These are phyloP conservation scores for Schizosaccharomyces octosporus DNA, from an alignment of 805 yeast species.

Conservation along the genomic window DNA sequence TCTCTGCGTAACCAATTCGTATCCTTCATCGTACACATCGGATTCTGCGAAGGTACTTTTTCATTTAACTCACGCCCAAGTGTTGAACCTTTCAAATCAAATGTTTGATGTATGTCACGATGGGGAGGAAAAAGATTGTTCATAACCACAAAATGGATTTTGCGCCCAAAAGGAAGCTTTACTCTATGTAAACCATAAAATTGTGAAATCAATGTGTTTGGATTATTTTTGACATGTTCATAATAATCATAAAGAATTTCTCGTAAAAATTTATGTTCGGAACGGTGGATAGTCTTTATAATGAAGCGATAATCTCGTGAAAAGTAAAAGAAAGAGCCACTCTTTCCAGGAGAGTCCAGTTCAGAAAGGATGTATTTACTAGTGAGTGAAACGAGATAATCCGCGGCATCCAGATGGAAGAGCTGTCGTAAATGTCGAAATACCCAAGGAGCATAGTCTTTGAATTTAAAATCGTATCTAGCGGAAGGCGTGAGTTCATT, in stretches of 20 bases:
- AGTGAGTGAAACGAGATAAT: conserved; percentile 73
- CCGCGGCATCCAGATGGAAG: conserved; percentile 87
- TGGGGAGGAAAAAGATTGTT: conserved; percentile 90
- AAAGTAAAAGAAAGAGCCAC: conserved; percentile 88
- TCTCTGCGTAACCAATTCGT: conserved; percentile 58
- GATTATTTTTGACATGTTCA: conserved; percentile 55
- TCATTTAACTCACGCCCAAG: conserved; percentile 34
- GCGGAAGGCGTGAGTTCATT: conserved; percentile 80
- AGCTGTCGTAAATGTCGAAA: conserved; percentile 58
- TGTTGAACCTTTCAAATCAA: conserved; percentile 82
- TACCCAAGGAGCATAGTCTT: conserved; percentile 87
- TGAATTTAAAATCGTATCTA: conserved; percentile 83
- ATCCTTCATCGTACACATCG: conserved; percentile 40
- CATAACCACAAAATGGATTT: conserved; percentile 86
- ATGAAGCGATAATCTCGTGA: conserved; percentile 83
- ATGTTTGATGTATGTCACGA: conserved; percentile 59
- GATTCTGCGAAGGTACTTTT: conserved; percentile 9
- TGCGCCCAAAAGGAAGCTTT: conserved; percentile 61
- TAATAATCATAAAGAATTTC: conserved; percentile 52
- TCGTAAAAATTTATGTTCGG: conserved; percentile 71
- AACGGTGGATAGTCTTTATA: conserved; percentile 81
- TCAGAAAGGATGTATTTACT: conserved; percentile 82
- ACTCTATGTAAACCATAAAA: conserved; percentile 88
- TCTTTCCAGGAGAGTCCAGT: conserved; percentile 85
- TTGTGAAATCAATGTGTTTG: conserved; percentile 77